These are phyloP conservation scores for Arctium lappa DNA, from an alignment of 129 eudicot species.

Conservation along the genomic window DNA sequence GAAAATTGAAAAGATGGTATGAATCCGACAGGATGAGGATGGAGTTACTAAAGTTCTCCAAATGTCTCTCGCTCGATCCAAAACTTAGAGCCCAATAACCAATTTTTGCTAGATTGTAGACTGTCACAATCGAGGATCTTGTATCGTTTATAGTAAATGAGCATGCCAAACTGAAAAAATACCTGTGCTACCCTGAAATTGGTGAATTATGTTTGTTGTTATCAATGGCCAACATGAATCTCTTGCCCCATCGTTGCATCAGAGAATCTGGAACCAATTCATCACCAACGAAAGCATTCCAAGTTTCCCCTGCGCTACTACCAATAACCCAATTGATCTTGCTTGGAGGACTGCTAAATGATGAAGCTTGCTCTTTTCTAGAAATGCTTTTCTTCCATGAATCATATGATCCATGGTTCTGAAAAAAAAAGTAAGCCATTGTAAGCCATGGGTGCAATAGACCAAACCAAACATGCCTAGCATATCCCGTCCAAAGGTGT, in stretches of 20 bases:
- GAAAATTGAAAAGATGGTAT: not conserved
- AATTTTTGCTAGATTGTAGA: not conserved
- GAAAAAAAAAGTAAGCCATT: not conserved
- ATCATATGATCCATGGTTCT: constrained; percentile 36
- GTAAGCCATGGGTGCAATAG: not conserved
- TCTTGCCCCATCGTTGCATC: constrained; percentile 56
- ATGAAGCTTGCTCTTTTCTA: constrained; percentile 23
- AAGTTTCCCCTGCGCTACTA: constrained; percentile 40
- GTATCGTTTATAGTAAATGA: not conserved
- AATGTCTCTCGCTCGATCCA: too few species aligned
- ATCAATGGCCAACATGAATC: constrained; percentile 39
- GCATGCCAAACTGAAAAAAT: not conserved
- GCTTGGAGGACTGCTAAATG: constrained; percentile 44
- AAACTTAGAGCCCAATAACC: not conserved
- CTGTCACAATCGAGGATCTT: not conserved
- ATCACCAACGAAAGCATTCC: constrained; percentile 64
- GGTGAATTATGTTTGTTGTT: not conserved
- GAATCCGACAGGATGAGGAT: too few species aligned
- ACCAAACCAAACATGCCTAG: not conserved
- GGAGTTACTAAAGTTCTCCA: too few species aligned
- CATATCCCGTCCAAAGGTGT: too few species aligned
- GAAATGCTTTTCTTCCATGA: constrained; percentile 31
- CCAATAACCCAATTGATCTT: constrained; percentile 73
- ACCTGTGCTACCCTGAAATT: constrained; percentile 30
- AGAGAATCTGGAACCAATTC: constrained; percentile 43